Conservation (phyloP, 192 early-diverging fungal species). For the Thoreauomyces humboldtii region DNA sequence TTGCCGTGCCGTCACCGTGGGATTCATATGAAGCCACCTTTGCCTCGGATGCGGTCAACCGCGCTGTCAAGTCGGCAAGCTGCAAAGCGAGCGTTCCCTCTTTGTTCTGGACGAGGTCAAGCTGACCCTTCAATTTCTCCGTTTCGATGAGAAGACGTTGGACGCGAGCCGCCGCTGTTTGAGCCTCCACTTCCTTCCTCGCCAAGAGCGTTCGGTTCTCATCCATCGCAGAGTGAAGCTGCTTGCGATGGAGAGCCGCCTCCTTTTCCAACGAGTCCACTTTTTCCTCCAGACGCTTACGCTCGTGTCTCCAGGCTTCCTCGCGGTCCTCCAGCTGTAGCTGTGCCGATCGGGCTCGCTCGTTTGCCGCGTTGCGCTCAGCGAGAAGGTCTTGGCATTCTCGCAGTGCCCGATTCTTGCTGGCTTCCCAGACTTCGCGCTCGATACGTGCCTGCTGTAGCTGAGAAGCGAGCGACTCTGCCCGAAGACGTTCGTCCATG, state of each 20-base stretch:
- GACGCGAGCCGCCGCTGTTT: neutral
- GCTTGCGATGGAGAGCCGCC: slow-evolving; percentile 41
- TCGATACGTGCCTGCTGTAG: slow-evolving; percentile 55
- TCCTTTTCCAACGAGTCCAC: slow-evolving; percentile 46
- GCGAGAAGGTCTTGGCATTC: slow-evolving; percentile 47
- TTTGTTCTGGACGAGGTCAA: slow-evolving; percentile 15
- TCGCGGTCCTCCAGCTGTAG: slow-evolving; percentile 54
- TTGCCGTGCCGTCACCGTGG: neutral
- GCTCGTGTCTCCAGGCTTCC: slow-evolving; percentile 29
- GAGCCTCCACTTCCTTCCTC: slow-evolving; percentile 33
- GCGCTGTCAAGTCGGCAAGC: slow-evolving; percentile 19
- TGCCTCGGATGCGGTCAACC: slow-evolving; percentile 15
- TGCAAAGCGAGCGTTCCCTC: slow-evolving; percentile 15
- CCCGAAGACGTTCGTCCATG: slow-evolving; percentile 45
- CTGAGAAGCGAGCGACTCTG: slow-evolving; percentile 48
- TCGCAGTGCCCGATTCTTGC: slow-evolving; percentile 49
- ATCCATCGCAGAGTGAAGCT: slow-evolving; percentile 32
- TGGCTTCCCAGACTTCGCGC: slow-evolving; percentile 48
- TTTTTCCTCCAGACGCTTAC: slow-evolving; percentile 39
- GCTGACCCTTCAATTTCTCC: slow-evolving; percentile 28
- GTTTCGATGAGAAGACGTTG: slow-evolving; percentile 23
- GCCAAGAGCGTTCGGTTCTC: slow-evolving; percentile 12
- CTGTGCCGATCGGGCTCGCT: slow-evolving; percentile 52
- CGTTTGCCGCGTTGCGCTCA: slow-evolving; percentile 53
- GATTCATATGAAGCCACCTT: slow-evolving; percentile 31